Conservation (phyloP, 164 flowering plant species). For the Berberis vulgaris region DNA sequence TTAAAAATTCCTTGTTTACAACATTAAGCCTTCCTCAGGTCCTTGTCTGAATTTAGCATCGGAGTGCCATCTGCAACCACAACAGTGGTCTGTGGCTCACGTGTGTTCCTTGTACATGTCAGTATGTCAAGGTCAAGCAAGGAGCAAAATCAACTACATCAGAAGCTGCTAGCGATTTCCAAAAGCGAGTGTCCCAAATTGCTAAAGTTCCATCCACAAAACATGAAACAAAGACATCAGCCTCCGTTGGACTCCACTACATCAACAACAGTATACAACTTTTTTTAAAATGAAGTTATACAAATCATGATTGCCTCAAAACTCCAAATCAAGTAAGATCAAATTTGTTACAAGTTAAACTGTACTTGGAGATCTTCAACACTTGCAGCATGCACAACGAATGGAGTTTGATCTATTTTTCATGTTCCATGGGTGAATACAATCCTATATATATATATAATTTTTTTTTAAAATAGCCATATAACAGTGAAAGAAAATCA, state of each 20-base stretch:
- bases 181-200: slow-evolving; percentile 77
- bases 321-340: not conserved
- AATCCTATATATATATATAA: slow-evolving; percentile 85
- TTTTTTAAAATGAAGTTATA: not conserved
- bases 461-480: slow-evolving; percentile 20
- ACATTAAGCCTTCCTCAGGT: too few relatives aligned
- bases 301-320: not conserved
- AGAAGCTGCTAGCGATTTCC: slow-evolving; percentile 59
- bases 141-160: too few relatives aligned
- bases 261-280: slow-evolving; percentile 10
- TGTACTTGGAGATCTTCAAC: slow-evolving; percentile 93
- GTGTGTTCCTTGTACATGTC: too few relatives aligned
- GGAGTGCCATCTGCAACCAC: too few relatives aligned
- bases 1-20: too few relatives aligned
- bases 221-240: slow-evolving; percentile 78
- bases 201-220: slow-evolving; percentile 89
- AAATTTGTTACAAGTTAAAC: not conserved
- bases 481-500: not conserved
- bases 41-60: too few relatives aligned
- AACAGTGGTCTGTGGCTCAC: too few relatives aligned
- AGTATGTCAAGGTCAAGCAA: too few relatives aligned
- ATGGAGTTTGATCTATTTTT: slow-evolving; percentile 69
- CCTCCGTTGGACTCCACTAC: slow-evolving; percentile 98
- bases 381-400: slow-evolving; percentile 80
- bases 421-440: slow-evolving; percentile 69